Evolutionary conservation across 257 asterid species (phyloP), one percentile per base, ranked within the genome.

Genomic region (Petrea volubilis): DNA sequence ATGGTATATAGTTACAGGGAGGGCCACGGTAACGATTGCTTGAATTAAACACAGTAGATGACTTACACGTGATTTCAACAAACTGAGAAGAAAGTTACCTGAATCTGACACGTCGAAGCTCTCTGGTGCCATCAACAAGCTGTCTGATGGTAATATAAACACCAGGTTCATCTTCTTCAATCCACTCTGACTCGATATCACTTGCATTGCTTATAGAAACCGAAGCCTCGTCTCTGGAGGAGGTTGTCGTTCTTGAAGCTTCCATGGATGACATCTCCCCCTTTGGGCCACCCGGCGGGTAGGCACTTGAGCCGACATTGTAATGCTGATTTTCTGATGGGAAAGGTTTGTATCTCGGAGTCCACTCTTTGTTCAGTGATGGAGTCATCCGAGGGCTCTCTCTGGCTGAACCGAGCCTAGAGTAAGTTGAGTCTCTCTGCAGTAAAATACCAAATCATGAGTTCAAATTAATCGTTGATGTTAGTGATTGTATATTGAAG

Each of bases 301-400:
- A 80, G 6, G 68, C 73, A 38, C 87, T 86, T 4, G 95, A 61
- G 61, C 95, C 92, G 3, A 71, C 81, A 38, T 71, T 74, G 14
- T 69, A 77, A 49, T 80, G 67, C 36, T 77, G 82, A 65, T 75
- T 46, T 13, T 77, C 75, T 25, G 78, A 77, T 3, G 84, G 80
- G 52, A 78, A 73, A 47, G 87, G 85, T 68, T 64, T 87, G 67
- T 83, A 80, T 78, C 85, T 77, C 13, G 86, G 90, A 13, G 83
- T 69, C 93, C 90, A 87, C 41, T 81, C 93, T 75, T 77, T 88
- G 85, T 75, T 86, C 64, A 80, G 20, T 5, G 93, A 80, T 50
- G 99, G 96, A 56, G 93, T 92, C 95, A 89, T 87, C 67, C 81
- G 83, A 2, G 99, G 97, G 76, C 98, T 95, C 49, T 90, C 98